Percentiles rank a stretch among this genome's conserved stretches.
Evolutionary conservation across 2,329 filamentous ascomycete species (phyloP).

Genomic region (Penicillium sp.): DNA sequence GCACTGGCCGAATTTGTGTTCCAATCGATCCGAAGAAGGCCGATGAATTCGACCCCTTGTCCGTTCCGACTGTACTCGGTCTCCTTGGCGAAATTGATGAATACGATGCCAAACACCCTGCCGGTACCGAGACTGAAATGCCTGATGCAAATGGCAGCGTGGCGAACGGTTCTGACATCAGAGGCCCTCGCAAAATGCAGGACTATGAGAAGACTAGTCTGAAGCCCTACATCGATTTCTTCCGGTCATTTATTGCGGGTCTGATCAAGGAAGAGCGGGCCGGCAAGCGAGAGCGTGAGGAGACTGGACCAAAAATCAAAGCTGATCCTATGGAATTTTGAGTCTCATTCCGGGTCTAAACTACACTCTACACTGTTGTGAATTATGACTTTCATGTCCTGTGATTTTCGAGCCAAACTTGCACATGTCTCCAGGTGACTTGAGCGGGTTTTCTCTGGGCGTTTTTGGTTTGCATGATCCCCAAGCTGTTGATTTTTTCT

Average conservation of each 20-base stretch:
- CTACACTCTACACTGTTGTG: not conserved
- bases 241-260: slow-evolving; percentile 74
- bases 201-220: slow-evolving; percentile 98
- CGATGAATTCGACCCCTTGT: slow-evolving; percentile 81
- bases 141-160: slow-evolving; percentile 42
- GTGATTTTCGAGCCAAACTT: not conserved
- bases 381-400: slow-evolving; percentile 22
- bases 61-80: slow-evolving; percentile 83
- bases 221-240: slow-evolving; percentile 88
- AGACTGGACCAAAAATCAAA: slow-evolving; percentile 44
- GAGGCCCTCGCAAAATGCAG: slow-evolving; percentile 53
- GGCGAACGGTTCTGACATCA: slow-evolving; percentile 32
- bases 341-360: slow-evolving; percentile 15
- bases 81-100: slow-evolving; percentile 82
- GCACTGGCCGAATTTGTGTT: slow-evolving; percentile 91
- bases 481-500: not conserved
- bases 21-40: slow-evolving; percentile 76
- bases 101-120: slow-evolving; percentile 57
- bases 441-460: slow-evolving; percentile 1
- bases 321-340: slow-evolving; percentile 66
- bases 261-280: slow-evolving; percentile 72
- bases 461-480: slow-evolving; percentile 8
- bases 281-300: slow-evolving; percentile 52
- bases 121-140: slow-evolving; percentile 39
- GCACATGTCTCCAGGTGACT: not conserved